Base-by-base conservation (phyloP, 768 basidiomycete genomes). In the Leccinum boreale region DNA sequence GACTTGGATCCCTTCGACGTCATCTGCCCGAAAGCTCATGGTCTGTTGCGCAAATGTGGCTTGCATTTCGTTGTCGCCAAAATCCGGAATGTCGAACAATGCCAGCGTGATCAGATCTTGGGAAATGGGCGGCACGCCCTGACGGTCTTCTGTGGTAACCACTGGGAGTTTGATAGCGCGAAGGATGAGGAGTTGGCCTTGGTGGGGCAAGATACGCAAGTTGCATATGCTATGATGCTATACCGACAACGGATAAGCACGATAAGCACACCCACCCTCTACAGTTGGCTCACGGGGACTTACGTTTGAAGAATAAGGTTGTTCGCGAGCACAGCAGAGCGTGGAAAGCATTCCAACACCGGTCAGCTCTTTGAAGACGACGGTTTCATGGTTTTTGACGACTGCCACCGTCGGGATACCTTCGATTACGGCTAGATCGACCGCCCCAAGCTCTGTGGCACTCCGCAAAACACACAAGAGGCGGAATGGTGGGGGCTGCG, bases 221-320 rank as follows among this genome's bases (percentile, higher is more conserved):
- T 77, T 80, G 55, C 75, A 77, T 58, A 87, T 81, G 23, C 72
- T 71, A 62, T 83, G 79, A 26, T 71, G 69, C 83, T 83, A 23
- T 53, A 31, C 19, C 9, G 42, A 52, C 15, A n/a, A 26, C 11
- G 5, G 6, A 33, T 71, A 44, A 70, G 19, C 23, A 63, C 15
- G 6, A 33, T 71, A 44, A 70, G 23, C 23, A 63, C 15, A 31
- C 1, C 8, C 31, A 11, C 5, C 15, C n/a, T 17, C 12, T 1
- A n/a, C 21, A 12, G 2, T 15, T 14, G n/a, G 19, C 17, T 3
- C 8, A 36, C 4, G 21, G 21, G 8, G 10, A 62, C 70, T 69
- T 50, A 70, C 69, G 5, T 66, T 46, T 3, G 69, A 63, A 15
- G 71, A 73, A 59, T 65, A 62, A 2, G 62, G 59, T 17, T 61